A percentile compares a stretch with the other conserved stretches of the same genome.
Evolutionary conservation across 371 early-diverging fungal genomes (phyloP).

Genomic region (Mucor plumbeus): DNA sequence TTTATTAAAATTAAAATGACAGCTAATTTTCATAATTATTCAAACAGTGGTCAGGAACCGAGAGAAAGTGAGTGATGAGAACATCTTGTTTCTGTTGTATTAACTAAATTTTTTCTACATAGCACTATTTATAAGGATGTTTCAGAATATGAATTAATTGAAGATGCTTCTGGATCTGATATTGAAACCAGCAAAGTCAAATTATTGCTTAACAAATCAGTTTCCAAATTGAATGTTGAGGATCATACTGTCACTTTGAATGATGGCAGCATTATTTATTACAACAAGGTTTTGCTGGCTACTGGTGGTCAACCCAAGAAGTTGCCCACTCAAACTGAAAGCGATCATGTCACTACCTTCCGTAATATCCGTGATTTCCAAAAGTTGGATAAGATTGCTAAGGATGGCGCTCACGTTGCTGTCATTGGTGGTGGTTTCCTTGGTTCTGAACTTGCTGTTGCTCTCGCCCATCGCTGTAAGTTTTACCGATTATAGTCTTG

Average conservation of each 20-base stretch:
- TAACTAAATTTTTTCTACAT: neutral
- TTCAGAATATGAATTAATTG: constrained; percentile 46
- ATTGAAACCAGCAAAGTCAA: constrained; percentile 53
- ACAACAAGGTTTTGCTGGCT: constrained; percentile 75
- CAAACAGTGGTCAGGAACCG: constrained; percentile 68
- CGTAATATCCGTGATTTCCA: constrained; percentile 70
- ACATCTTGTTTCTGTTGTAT: neutral
- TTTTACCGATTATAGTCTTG: neutral
- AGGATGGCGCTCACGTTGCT: constrained; percentile 62
- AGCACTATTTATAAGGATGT: constrained; percentile 48
- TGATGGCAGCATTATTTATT: constrained; percentile 64
- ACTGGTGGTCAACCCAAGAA: constrained; percentile 75
- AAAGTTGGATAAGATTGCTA: constrained; percentile 56
- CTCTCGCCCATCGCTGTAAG: constrained; percentile 64
- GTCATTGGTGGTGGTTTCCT: constrained; percentile 82
- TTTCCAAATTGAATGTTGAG: constrained; percentile 65
- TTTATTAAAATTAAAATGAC: too few relatives aligned
- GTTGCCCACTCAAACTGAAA: constrained; percentile 42
- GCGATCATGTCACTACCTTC: constrained; percentile 60
- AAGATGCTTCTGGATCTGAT: constrained; percentile 51
- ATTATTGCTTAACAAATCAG: constrained; percentile 54
- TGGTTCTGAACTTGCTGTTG: constrained; percentile 75
- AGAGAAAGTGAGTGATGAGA: constrained; percentile 50
- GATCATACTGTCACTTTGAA: constrained; percentile 64
- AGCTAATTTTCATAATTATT: neutral